Conservation (phyloP, 2,329 filamentous ascomycete species). For the Ophiobolus disseminans region DNA sequence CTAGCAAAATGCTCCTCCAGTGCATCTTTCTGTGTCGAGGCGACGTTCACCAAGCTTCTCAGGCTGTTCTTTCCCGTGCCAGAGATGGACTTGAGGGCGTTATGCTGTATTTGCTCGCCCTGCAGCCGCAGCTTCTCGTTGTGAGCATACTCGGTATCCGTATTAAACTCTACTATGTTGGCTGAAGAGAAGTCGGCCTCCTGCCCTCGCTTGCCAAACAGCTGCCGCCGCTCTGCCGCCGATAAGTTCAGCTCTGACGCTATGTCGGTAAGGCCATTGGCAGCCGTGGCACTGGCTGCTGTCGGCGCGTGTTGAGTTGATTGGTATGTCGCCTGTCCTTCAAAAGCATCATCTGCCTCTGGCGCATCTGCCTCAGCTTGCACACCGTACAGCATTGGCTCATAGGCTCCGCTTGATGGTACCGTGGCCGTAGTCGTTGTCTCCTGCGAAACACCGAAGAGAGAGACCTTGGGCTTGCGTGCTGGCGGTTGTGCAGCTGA, state of each 20-base stretch:
- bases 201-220: conserved; percentile 75
- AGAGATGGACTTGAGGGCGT: conserved; percentile 81
- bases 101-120: conserved; percentile 75
- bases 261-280: conserved; percentile 71
- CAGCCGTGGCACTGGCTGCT: conserved; percentile 15
- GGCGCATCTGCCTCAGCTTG: conserved; percentile 28
- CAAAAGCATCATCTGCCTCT: conserved; percentile 21
- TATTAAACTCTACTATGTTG: conserved; percentile 86
- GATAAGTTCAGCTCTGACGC: conserved; percentile 82
- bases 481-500: conserved; percentile 28
- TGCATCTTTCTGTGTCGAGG: conserved; percentile 81
- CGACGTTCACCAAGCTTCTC: conserved; percentile 84
- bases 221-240: conserved; percentile 76
- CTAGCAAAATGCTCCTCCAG: conserved; percentile 90
- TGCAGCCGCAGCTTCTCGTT: conserved; percentile 78
- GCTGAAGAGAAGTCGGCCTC: conserved; percentile 58
- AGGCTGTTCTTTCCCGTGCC: conserved; percentile 85
- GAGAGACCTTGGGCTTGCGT: conserved; percentile 67
- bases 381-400: conserved; percentile 47
- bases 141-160: conserved; percentile 82
- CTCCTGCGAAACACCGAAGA: conserved; percentile 69
- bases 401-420: conserved; percentile 39
- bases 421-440: conserved; percentile 36
- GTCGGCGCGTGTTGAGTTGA: conserved; percentile 16
- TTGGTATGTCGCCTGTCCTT: conserved; percentile 8